These are phyloP conservation scores for Lactuca sativa DNA, from an alignment of 129 eudicot genomes.

Conservation along the genomic window DNA sequence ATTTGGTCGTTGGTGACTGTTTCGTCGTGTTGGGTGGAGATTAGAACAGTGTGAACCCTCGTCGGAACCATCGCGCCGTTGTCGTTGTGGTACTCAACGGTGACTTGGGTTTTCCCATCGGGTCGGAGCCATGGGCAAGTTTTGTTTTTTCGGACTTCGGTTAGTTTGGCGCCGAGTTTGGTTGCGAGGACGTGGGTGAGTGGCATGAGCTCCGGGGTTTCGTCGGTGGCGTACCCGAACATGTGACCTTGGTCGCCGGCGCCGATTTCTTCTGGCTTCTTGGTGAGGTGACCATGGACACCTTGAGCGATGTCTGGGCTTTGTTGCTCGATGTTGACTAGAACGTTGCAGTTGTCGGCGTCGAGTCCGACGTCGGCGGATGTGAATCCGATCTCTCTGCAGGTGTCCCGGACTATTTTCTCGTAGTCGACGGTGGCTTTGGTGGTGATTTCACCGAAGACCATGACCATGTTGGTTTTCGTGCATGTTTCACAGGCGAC, in stretches of 20 bases:
- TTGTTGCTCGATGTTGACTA: constrained; percentile 63
- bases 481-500: constrained; percentile 69
- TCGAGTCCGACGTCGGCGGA: constrained; percentile 71
- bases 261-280: constrained; percentile 63
- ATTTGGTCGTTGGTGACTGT: constrained; percentile 54
- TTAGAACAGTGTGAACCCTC: constrained; percentile 61
- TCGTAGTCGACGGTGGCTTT: constrained; percentile 56
- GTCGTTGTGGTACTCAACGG: constrained; percentile 62
- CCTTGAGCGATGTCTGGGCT: constrained; percentile 69
- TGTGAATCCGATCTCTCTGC: constrained; percentile 63
- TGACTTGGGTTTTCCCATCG: constrained; percentile 65
- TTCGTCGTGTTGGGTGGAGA: constrained; percentile 68
- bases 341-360: constrained; percentile 60
- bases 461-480: constrained; percentile 67
- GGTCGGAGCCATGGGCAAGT: constrained; percentile 66
- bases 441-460: constrained; percentile 65
- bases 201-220: constrained; percentile 67
- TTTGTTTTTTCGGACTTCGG: constrained; percentile 65
- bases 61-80: constrained; percentile 56
- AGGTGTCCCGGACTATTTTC: constrained; percentile 57
- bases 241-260: constrained; percentile 74
- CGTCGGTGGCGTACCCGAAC: constrained; percentile 71
- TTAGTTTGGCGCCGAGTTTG: constrained; percentile 65
- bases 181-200: constrained; percentile 71
- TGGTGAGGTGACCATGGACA: constrained; percentile 66